These are phyloP conservation scores for Paramecium sonneborni DNA, from an alignment of 73 alveolate genomes.

Conservation along the genomic window DNA sequence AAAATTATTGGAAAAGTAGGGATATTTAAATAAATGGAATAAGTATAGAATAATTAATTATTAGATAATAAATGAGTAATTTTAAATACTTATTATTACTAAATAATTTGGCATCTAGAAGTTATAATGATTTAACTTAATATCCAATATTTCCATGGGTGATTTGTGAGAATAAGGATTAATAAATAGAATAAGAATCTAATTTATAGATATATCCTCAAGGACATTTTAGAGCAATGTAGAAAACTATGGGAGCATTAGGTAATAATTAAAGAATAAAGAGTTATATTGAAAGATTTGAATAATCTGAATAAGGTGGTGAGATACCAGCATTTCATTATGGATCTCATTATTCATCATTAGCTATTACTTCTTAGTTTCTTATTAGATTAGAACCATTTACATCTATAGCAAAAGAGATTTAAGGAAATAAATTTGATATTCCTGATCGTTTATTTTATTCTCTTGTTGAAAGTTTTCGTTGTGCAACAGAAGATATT, in stretches of 20 bases:
- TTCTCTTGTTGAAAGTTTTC: constrained; percentile 78
- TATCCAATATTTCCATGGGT: constrained; percentile 99
- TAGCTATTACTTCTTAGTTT: constrained; percentile 92
- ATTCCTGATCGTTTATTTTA: constrained; percentile 91
- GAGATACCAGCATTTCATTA: constrained; percentile 84
- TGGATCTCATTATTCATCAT: constrained; percentile 96
- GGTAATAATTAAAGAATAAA: constrained; percentile 82
- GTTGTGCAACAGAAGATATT: constrained; percentile 88
- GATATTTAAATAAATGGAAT: constrained; percentile 85
- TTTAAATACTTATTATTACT: constrained; percentile 85
- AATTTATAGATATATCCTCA: constrained; percentile 17
- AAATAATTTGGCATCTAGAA: constrained; percentile 88
- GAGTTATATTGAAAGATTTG: constrained; percentile 61
- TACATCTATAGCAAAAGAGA: constrained; percentile 87
- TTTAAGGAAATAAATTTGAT: constrained; percentile 93
- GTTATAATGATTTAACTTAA: constrained; percentile 92
- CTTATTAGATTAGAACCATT: constrained; percentile 91
- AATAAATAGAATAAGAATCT: not conserved
- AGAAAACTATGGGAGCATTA: constrained; percentile 89
- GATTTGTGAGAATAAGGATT: constrained; percentile 43
- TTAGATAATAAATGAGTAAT: constrained; percentile 86
- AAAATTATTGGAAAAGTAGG: constrained; percentile 68
- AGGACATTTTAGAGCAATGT: constrained; percentile 77
- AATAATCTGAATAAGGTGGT: constrained; percentile 1
- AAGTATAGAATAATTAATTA: not conserved